phyloP scores from a whole-genome alignment of 768 basidiomycete genomes.

The Coprinopsis sp. region DNA sequence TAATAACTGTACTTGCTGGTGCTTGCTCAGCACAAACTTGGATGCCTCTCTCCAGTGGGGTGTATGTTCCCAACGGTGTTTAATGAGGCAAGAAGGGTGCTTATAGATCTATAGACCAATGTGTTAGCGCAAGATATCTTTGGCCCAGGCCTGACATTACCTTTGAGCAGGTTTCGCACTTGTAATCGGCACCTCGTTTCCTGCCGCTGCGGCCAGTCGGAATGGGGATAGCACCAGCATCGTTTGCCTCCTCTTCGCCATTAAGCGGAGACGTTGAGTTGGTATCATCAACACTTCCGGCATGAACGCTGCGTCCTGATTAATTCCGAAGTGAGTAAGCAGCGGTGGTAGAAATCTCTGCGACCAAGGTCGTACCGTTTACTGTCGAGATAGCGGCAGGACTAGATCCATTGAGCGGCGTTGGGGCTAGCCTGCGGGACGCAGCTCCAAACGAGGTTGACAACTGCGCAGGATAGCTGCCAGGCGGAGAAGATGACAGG shows the following conservation, averaged over 20 bases:
- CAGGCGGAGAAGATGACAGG: constrained; percentile 37
- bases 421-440: constrained; percentile 20
- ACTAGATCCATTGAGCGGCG: constrained; percentile 15
- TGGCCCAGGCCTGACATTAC: constrained; percentile 35
- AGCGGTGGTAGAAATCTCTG: not conserved
- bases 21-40: constrained; percentile 88
- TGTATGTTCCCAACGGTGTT: constrained; percentile 97
- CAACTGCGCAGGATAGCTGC: constrained; percentile 16
- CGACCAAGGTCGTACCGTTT: no score
- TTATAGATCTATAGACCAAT: constrained; percentile 59
- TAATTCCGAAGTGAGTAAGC: constrained; percentile 8
- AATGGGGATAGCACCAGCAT: constrained; percentile 32
- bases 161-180: constrained; percentile 94
- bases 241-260: constrained; percentile 10
- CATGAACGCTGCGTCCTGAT: no score
- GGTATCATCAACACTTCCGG: constrained; percentile 16
- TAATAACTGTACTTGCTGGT: constrained; percentile 94
- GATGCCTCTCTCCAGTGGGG: constrained; percentile 93
- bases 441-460: constrained; percentile 22
- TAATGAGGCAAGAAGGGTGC: constrained; percentile 92
- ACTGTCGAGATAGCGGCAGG: constrained; percentile 16
- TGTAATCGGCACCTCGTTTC: constrained; percentile 83
- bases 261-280: constrained; percentile 7
- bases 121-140: not conserved
- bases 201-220: constrained; percentile 38